Conservation (phyloP, 2,329 filamentous ascomycete genomes). For the Teratosphaeriaceae sp. region DNA sequence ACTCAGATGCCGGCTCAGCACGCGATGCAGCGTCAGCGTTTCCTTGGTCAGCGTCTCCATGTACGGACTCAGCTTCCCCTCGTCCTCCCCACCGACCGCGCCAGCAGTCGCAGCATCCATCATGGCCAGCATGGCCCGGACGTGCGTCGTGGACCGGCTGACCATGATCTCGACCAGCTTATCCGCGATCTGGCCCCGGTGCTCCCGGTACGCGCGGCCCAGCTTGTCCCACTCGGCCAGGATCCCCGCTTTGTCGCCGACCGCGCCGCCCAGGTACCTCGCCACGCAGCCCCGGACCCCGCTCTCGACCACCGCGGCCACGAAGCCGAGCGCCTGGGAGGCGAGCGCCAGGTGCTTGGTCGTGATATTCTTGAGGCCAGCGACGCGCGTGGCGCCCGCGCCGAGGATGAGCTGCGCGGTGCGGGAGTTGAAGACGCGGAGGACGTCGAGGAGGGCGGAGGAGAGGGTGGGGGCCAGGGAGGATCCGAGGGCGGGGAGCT, state of each 20-base stretch:
- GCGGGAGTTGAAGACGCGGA: conserved; percentile 91
- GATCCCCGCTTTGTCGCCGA: conserved; percentile 17
- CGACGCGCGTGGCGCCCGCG: conserved; percentile 80
- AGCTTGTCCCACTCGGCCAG: conserved; percentile 85
- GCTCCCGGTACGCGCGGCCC: conserved; percentile 75
- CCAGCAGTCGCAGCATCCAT: conserved; percentile 65
- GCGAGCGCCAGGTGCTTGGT: conserved; percentile 92
- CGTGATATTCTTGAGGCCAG: conserved; percentile 91
- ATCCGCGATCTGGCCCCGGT: conserved; percentile 84
- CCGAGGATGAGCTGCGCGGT: conserved; percentile 95
- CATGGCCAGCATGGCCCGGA: conserved; percentile 60
- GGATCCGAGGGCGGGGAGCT: conserved; percentile 71
- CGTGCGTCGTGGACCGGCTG: conserved; percentile 64
- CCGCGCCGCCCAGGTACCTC: too few species aligned
- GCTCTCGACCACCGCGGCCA: conserved; percentile 79
- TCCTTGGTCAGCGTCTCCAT: conserved; percentile 87
- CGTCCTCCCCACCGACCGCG: conserved; percentile 28
- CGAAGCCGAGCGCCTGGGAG: conserved; percentile 80
- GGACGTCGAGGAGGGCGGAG: conserved; percentile 70
- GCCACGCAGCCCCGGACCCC: conserved; percentile 89
- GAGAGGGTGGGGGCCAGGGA: conserved; percentile 84
- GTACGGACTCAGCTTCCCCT: conserved; percentile 50
- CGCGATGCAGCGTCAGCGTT: conserved; percentile 75
- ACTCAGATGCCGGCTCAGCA: conserved; percentile 73
- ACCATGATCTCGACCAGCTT: conserved; percentile 93